Conservation (phyloP, 257 asterid species). For the Ilex asprella region DNA sequence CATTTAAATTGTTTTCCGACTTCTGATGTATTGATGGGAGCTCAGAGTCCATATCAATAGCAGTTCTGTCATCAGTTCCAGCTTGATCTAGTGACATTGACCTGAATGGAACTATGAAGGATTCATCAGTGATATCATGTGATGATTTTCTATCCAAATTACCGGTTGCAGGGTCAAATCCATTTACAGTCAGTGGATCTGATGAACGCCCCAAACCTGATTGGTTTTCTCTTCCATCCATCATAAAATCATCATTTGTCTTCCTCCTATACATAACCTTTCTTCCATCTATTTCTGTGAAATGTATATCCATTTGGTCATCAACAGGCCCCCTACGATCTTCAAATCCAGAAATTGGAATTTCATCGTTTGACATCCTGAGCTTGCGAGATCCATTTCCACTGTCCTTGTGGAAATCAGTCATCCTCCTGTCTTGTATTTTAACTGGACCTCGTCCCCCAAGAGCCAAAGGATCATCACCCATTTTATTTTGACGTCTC, state of each 20-base stretch:
- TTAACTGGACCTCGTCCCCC: no score
- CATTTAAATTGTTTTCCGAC: conserved; percentile 32
- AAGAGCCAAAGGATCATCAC: no score
- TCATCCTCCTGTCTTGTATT: no score
- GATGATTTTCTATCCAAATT: conserved; percentile 41
- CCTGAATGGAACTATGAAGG: conserved; percentile 72
- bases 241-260: conserved; percentile 52
- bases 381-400: conserved; percentile 27
- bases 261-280: conserved; percentile 46
- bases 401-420: no score
- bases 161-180: conserved; percentile 29
- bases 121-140: conserved; percentile 57
- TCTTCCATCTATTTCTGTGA: conserved; percentile 51
- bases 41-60: conserved; percentile 72
- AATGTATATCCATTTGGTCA: conserved; percentile 39
- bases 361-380: conserved; percentile 46
- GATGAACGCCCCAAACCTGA: conserved; percentile 37
- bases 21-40: conserved; percentile 43
- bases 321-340: conserved; percentile 24
- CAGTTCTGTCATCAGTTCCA: conserved; percentile 45
- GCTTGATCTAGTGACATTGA: conserved; percentile 54
- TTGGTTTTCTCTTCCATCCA: conserved; percentile 35
- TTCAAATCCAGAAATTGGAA: conserved; percentile 28
- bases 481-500: no score
- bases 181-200: no score